Evolutionary conservation across 176 grass and related monocot genomes (phyloP).

Genomic region (Alopecurus myosuroides): DNA sequence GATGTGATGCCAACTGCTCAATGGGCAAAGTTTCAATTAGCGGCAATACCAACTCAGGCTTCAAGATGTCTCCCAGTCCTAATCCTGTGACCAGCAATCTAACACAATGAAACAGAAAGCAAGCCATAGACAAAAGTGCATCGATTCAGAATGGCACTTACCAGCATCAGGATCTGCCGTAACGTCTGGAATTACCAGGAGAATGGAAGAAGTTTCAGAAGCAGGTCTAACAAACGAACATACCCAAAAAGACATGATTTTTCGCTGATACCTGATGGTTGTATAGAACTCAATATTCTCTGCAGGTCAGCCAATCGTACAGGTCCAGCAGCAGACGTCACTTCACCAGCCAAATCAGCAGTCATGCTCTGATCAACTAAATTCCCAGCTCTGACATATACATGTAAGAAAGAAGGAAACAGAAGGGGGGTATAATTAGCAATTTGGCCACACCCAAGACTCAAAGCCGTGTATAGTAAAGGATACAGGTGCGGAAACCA

Average conservation of each 20-base stretch:
- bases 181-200: slow-evolving; percentile 33
- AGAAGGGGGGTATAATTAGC: background rate
- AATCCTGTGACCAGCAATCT: slow-evolving; percentile 45
- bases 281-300: slow-evolving; percentile 94
- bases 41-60: slow-evolving; percentile 79
- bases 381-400: slow-evolving; percentile 74
- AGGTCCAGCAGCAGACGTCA: slow-evolving; percentile 82
- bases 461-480: background rate
- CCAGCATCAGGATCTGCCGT: slow-evolving; percentile 85
- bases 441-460: background rate
- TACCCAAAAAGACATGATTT: background rate
- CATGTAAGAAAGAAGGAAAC: background rate
- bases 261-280: slow-evolving; percentile 61
- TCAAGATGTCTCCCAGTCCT: slow-evolving; percentile 87
- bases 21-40: slow-evolving; percentile 71
- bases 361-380: slow-evolving; percentile 96
- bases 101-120: slow-evolving; percentile 19
- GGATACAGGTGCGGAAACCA: background rate
- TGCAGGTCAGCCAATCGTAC: slow-evolving; percentile 84
- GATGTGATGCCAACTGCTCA: slow-evolving; percentile 50
- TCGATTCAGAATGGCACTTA: slow-evolving; percentile 37
- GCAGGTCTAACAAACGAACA: background rate
- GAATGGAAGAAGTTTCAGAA: background rate
- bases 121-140: background rate
- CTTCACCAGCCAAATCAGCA: slow-evolving; percentile 82